phyloP scores from a whole-genome alignment of 495 filamentous ascomycete genomes.

The Trichoderma reesei region DNA sequence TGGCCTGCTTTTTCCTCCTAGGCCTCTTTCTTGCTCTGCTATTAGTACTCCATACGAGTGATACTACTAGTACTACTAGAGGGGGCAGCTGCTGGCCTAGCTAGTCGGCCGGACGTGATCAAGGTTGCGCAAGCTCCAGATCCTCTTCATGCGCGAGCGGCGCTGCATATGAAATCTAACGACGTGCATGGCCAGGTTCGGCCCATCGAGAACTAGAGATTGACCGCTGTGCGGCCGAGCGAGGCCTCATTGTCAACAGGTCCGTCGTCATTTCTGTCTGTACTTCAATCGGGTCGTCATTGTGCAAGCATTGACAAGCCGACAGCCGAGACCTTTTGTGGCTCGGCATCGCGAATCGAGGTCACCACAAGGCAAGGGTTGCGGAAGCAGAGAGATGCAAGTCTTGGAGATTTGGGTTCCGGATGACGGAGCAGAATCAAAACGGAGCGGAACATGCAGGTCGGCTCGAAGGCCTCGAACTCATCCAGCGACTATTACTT shows the following conservation, averaged over 20 bases:
- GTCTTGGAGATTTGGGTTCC: neutral
- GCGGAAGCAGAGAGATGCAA: neutral
- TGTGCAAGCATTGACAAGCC: constrained; percentile 1
- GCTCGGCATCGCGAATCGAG: neutral
- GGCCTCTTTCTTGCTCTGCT: neutral
- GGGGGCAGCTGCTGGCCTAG: neutral
- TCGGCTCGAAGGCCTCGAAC: constrained; percentile 4
- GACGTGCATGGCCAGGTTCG: neutral
- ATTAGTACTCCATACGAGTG: neutral
- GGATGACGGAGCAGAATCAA: neutral
- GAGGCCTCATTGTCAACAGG: neutral
- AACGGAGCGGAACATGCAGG: neutral
- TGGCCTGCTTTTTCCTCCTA: neutral
- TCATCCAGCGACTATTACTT: too few relatives aligned
- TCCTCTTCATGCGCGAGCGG: constrained; percentile 5
- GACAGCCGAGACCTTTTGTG: neutral
- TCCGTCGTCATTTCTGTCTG: neutral
- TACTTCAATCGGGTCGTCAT: neutral
- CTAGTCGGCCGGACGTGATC: neutral
- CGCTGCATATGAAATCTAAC: neutral
- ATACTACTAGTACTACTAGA: neutral
- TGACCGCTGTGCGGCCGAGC: constrained; percentile 4
- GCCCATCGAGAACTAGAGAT: constrained; percentile 4
- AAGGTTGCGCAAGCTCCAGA: constrained; percentile 9
- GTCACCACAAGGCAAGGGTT: neutral